A percentile compares a stretch with the other conserved stretches of the same genome.
phyloP scores from a whole-genome alignment of 176 grass and related monocot species.

The Typha latifolia region DNA sequence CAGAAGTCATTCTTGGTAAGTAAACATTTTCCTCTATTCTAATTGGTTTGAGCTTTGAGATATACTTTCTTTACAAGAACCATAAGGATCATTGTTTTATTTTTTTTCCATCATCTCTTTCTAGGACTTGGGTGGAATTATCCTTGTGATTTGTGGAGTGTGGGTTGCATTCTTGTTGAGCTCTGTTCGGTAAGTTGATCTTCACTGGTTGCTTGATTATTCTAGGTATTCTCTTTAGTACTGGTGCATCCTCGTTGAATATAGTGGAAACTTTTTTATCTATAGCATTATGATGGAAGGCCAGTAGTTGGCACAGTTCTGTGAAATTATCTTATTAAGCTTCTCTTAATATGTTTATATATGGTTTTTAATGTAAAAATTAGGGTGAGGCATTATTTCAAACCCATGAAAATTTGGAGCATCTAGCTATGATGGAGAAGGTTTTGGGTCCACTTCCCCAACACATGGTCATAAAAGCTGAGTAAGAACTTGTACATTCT shows the following conservation, averaged over 20 bases:
- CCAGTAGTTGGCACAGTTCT: neutral
- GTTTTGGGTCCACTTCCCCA: conserved; percentile 77
- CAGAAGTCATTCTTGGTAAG: conserved; percentile 98
- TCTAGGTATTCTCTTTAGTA: neutral
- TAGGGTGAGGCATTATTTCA: conserved; percentile 82
- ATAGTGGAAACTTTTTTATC: neutral
- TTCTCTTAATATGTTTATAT: conserved; percentile 12
- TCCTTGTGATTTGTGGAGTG: conserved; percentile 92
- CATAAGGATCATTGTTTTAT: conserved; percentile 5
- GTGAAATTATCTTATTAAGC: neutral
- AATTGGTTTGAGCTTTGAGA: neutral
- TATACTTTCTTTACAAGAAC: neutral
- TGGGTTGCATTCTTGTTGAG: conserved; percentile 93
- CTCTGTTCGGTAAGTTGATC: conserved; percentile 78
- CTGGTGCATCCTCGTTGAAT: neutral
- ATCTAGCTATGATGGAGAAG: conserved; percentile 94
- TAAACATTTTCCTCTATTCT: neutral
- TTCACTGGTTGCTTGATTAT: neutral
- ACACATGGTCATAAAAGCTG: conserved; percentile 64
- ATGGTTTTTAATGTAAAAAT: conserved; percentile 29
- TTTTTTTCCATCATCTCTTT: conserved; percentile 21
- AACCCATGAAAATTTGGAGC: conserved; percentile 96
- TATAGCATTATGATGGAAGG: neutral
- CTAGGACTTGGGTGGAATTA: conserved; percentile 96
- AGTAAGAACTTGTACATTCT: conserved; percentile 40